These are phyloP conservation scores for Mycena capillaripes DNA, from an alignment of 768 basidiomycete species.

Conservation along the genomic window DNA sequence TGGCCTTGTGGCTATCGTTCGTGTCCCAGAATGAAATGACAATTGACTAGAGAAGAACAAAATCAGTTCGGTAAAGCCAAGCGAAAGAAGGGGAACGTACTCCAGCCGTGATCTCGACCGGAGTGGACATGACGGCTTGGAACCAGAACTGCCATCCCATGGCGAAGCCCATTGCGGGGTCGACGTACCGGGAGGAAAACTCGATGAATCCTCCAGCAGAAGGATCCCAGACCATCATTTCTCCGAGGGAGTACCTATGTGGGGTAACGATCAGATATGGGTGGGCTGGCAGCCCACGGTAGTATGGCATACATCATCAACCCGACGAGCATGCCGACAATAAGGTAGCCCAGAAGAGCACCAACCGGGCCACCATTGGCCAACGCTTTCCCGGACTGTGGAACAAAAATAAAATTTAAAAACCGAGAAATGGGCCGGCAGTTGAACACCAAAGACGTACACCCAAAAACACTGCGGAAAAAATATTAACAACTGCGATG, in stretches of 20 bases:
- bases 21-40: slow-evolving; percentile 56
- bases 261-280: neutral
- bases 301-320: slow-evolving; percentile 42
- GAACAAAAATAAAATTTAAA: neutral
- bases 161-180: slow-evolving; percentile 53
- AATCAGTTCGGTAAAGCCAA: slow-evolving; percentile 19
- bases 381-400: slow-evolving; percentile 48
- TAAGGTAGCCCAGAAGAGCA: slow-evolving; percentile 56
- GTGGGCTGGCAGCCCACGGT: neutral
- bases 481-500: neutral
- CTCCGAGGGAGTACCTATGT: slow-evolving; percentile 41
- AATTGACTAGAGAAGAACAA: slow-evolving; percentile 41
- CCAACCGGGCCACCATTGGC: slow-evolving; percentile 62
- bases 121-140: slow-evolving; percentile 45
- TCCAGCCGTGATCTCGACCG: slow-evolving; percentile 53
- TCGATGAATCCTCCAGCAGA: slow-evolving; percentile 45
- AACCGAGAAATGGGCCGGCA: neutral
- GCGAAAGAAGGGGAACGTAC: slow-evolving; percentile 5
- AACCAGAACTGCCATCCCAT: slow-evolving; percentile 53
- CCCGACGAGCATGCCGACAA: slow-evolving; percentile 55
- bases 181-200: slow-evolving; percentile 47
- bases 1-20: slow-evolving; percentile 44
- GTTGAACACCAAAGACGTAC: slow-evolving; percentile 10
- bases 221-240: slow-evolving; percentile 46
- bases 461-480: slow-evolving; percentile 28